A percentile compares a stretch with the other conserved stretches of the same genome.
These are phyloP conservation scores for Magnusiomyces ingens DNA, from an alignment of 1,139 yeast species.

Conservation along the genomic window DNA sequence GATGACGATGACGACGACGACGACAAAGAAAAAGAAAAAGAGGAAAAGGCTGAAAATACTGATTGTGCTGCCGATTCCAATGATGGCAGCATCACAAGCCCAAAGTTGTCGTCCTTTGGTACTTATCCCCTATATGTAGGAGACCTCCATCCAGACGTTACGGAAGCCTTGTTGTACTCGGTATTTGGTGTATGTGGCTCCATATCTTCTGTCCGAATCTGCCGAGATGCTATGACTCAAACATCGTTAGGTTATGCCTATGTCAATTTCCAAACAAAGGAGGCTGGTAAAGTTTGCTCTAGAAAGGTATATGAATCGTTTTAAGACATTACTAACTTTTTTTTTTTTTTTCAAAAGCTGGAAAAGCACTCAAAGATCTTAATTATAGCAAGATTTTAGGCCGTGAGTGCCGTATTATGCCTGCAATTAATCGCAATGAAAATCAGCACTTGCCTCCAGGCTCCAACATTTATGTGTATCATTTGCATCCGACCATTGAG, in stretches of 20 bases:
- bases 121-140: slow-evolving; percentile 41
- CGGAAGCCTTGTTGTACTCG: slow-evolving; percentile 36
- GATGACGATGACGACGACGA: not conserved
- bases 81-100: not conserved
- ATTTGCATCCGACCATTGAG: slow-evolving; percentile 75
- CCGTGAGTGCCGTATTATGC: slow-evolving; percentile 47
- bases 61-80: not conserved
- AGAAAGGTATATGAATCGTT: not conserved
- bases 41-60: not conserved
- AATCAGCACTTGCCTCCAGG: slow-evolving; percentile 9
- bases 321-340: not conserved
- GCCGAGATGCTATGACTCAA: slow-evolving; percentile 35
- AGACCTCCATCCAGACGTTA: slow-evolving; percentile 38
- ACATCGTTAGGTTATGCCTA: slow-evolving; percentile 47
- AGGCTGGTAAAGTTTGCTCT: slow-evolving; percentile 21
- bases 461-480: slow-evolving; percentile 34
- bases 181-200: slow-evolving; percentile 36
- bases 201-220: slow-evolving; percentile 43
- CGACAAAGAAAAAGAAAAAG: not conserved
- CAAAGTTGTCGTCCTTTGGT: slow-evolving; percentile 3
- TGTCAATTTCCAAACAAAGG: slow-evolving; percentile 36
- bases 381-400: slow-evolving; percentile 39
- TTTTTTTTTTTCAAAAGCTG: slow-evolving; percentile 25
- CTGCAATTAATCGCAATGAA: slow-evolving; percentile 37
- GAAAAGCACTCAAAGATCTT: slow-evolving; percentile 38